Evolutionary conservation across 2,329 filamentous ascomycete genomes (phyloP), one percentile per base, ranked within the genome.

Genomic region (Onygenales sp.): DNA sequence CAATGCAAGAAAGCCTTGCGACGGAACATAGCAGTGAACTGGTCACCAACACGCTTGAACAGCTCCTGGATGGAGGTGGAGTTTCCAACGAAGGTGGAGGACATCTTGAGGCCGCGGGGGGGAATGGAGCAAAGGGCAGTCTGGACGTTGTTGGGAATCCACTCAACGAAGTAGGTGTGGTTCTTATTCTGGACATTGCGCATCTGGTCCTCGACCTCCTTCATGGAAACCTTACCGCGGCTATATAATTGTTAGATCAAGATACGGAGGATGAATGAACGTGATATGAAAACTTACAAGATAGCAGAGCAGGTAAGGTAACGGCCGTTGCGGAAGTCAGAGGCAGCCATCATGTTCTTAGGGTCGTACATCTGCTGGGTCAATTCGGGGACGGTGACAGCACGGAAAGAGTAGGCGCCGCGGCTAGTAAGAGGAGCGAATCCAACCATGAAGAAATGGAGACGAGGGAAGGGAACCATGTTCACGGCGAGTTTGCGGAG

Each of bases 291-390:
- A 36, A 77, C 83, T 75, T 74, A 83, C 58, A 98, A 98, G 78
- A 98, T 95, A 73, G 93, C 91, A 74, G 87, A 97, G 86, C 93
- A 98, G 65, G 93, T 98, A 70, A 98, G 85, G 83, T 98, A 98
- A 70, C 93, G 93, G 75, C 93, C 93, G 77, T 97, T 98, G 69
- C 93, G 89, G 90, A 98, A 98, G 81, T 98, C 93, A 60, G 91
- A 94, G 62, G 93, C 93, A 78, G 93, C 93, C 93, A 98, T 98
- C 92, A 98, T 98, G 86, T 98, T 98, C 90, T 97, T 98, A 70
- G 93, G 92, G 81, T 98, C 93, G 82, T 95, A 98, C 90, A 98
- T 97, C 78, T 98, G 93, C 82, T 98, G 93, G 68, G 93, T 97
- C 74, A 98, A 84, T 82, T 98, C 93, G 55, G 93, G 92, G 58